A percentile compares a stretch with the other conserved stretches of the same genome.
Conservation (phyloP, 805 yeast species). For the Zygosaccharomyces bailii region DNA sequence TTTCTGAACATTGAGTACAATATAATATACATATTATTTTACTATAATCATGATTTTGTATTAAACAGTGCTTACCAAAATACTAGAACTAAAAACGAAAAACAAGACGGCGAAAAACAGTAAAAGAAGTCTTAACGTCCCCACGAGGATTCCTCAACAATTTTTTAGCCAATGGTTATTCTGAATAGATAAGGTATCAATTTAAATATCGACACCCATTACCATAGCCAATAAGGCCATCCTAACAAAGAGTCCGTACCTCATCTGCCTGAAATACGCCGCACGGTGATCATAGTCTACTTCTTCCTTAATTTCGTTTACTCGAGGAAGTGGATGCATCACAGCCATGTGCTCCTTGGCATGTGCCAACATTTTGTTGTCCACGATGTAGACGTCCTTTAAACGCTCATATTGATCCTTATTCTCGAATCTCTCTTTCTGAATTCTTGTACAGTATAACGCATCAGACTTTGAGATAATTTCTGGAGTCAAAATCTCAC, state of each 20-base stretch:
- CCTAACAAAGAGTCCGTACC: constrained; percentile 95
- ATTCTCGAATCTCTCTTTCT: constrained; percentile 88
- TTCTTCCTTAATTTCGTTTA: constrained; percentile 93
- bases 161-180: too few relatives aligned
- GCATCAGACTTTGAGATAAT: constrained; percentile 90
- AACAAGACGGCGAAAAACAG: neutral
- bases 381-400: constrained; percentile 88
- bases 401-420: constrained; percentile 76
- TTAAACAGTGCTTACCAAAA: neutral
- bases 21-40: neutral
- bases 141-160: constrained; percentile 16
- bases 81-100: neutral
- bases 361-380: constrained; percentile 81
- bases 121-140: constrained; percentile 17
- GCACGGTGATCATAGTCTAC: constrained; percentile 99
- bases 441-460: constrained; percentile 95
- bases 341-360: constrained; percentile 99
- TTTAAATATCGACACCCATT: constrained; percentile 80
- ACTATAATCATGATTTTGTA: neutral
- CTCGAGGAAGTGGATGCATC: constrained; percentile 98
- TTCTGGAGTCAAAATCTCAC: constrained; percentile 74
- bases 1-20: too few relatives aligned
- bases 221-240: constrained; percentile 99
- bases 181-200: too few relatives aligned
- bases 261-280: constrained; percentile 99